These are phyloP conservation scores for Starmerella ratchasimensis DNA, from an alignment of 805 yeast species.

Conservation along the genomic window DNA sequence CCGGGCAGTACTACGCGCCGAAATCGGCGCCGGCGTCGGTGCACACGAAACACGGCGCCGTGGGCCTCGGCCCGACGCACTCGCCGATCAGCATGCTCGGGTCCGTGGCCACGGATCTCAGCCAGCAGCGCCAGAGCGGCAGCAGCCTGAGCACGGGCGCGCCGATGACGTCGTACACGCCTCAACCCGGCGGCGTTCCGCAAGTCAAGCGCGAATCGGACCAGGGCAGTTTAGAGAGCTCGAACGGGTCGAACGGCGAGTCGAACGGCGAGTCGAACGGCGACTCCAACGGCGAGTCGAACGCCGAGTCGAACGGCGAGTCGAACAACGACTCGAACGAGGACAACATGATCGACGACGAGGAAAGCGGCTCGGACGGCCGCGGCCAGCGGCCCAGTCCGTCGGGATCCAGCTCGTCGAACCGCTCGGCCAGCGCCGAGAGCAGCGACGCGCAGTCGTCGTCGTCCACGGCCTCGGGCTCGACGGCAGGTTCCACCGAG, in stretches of 20 bases:
- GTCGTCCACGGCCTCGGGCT: background rate
- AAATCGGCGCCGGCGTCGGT: no score
- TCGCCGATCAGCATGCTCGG: no score
- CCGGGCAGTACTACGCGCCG: no score
- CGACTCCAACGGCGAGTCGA: slow-evolving; percentile 4
- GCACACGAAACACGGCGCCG: no score
- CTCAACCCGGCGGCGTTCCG: slow-evolving; percentile 1
- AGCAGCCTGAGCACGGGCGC: slow-evolving; percentile 13
- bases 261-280: slow-evolving; percentile 10
- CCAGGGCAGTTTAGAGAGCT: slow-evolving; percentile 4
- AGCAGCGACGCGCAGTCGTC: slow-evolving; percentile 1
- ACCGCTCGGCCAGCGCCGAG: background rate
- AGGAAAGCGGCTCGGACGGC: slow-evolving; percentile 1
- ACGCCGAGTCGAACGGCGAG: slow-evolving; percentile 9
- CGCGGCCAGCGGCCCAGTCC: background rate
- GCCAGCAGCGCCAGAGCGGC: background rate
- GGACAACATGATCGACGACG: slow-evolving; percentile 3
- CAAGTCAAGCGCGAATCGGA: slow-evolving; percentile 4
- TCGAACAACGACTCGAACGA: slow-evolving; percentile 4
- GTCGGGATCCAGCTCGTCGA: background rate
- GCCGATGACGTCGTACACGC: slow-evolving; percentile 12
- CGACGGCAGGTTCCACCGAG: background rate
- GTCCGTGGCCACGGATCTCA: no score
- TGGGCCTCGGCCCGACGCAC: no score
- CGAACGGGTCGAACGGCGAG: slow-evolving; percentile 9